Evolutionary conservation across 345 rosid genomes (phyloP).

Genomic region (Bretschneidera sinensis): DNA sequence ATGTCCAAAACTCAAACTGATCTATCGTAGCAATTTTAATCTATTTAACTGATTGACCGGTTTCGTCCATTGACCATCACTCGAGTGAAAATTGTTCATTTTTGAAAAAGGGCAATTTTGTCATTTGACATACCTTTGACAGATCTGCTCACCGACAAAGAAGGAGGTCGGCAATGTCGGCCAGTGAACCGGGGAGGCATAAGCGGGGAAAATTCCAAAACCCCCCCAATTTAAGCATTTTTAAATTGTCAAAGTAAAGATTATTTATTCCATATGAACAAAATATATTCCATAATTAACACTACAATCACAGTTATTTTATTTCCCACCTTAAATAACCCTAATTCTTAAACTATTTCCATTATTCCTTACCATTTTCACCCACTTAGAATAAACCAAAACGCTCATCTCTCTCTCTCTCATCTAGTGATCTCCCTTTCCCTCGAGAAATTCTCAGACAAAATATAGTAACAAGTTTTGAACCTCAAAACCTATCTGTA

Average conservation of each 20-base stretch:
- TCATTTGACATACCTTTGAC: slow-evolving; percentile 23
- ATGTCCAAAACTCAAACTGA: too few relatives aligned
- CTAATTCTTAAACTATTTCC: neutral
- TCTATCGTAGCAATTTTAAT: too few relatives aligned
- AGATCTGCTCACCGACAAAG: slow-evolving; percentile 44
- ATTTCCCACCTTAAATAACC: neutral
- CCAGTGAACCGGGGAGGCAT: slow-evolving; percentile 40
- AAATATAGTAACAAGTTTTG: slow-evolving; percentile 1
- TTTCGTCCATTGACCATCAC: too few relatives aligned
- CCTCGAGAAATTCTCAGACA: slow-evolving; percentile 12
- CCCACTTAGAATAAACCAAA: slow-evolving; percentile 16
- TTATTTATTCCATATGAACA: neutral
- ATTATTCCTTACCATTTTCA: slow-evolving; percentile 8
- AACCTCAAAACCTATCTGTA: slow-evolving; percentile 8
- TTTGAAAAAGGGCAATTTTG: slow-evolving; percentile 33
- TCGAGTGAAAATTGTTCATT: too few relatives aligned
- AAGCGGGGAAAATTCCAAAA: slow-evolving; percentile 28
- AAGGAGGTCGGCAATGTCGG: slow-evolving; percentile 71
- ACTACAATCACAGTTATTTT: slow-evolving; percentile 6
- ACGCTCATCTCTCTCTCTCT: slow-evolving; percentile 6
- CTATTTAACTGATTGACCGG: too few relatives aligned
- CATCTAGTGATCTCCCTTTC: slow-evolving; percentile 12
- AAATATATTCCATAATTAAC: too few relatives aligned
- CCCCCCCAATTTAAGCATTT: slow-evolving; percentile 13
- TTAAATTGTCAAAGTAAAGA: neutral